Conservation (phyloP, 192 early-diverging fungal species). For the Backusella australiensis region DNA sequence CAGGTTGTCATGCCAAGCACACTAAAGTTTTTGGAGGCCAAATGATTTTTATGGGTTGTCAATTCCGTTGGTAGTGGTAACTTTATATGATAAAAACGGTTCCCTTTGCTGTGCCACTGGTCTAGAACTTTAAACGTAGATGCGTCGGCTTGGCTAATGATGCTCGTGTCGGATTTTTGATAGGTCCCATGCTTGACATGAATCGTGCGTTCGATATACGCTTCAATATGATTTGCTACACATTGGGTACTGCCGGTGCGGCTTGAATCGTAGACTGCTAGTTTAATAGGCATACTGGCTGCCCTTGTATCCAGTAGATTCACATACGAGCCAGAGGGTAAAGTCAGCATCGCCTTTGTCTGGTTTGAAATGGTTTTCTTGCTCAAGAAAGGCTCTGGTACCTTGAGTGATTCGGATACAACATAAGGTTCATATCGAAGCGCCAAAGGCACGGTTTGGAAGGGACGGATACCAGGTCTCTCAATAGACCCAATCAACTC, state of each 20-base stretch:
- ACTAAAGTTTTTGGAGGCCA: neutral
- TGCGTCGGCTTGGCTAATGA: neutral
- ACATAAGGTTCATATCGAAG: constrained; percentile 16
- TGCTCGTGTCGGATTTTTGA: neutral
- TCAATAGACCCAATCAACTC: constrained; percentile 11
- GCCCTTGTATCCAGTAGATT: neutral
- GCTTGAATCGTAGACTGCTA: neutral
- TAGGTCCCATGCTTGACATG: neutral
- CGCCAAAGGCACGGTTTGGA: constrained; percentile 5
- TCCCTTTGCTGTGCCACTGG: neutral
- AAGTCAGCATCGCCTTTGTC: neutral
- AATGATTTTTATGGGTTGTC: neutral
- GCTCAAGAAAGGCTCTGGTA: neutral
- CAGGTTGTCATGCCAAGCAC: constrained; percentile 8
- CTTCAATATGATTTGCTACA: neutral
- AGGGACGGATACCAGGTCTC: constrained; percentile 17
- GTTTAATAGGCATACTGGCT: neutral
- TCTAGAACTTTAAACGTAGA: neutral
- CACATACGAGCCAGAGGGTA: neutral
- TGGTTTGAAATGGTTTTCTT: neutral
- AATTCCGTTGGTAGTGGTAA: neutral
- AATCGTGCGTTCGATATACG: neutral
- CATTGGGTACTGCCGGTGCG: neutral
- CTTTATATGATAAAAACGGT: neutral
- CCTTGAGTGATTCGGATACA: neutral